Conservation (phyloP, 2,329 filamentous ascomycete genomes). For the Xylaria sp. region DNA sequence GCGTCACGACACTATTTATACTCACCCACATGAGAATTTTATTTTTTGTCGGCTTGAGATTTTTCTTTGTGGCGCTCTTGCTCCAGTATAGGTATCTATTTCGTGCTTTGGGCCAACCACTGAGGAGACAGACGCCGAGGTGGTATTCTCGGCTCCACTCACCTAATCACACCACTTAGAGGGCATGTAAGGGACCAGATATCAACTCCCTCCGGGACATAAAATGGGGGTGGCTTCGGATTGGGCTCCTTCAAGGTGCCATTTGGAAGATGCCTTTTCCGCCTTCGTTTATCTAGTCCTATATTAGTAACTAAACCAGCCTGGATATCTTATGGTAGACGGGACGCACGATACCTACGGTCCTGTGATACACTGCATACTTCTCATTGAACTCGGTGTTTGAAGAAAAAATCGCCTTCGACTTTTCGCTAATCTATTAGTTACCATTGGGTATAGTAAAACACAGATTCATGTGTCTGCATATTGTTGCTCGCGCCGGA, state of each 20-base stretch:
- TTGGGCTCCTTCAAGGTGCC: not conserved
- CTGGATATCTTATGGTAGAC: not conserved
- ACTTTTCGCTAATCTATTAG: no score
- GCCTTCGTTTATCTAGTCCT: not conserved
- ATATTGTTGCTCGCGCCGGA: not conserved
- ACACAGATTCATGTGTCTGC: no score
- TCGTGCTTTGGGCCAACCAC: no score
- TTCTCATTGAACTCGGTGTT: not conserved
- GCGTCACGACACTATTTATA: conserved; percentile 5
- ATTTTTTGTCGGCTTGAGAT: not conserved
- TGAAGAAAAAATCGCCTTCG: no score
- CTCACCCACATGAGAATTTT: not conserved
- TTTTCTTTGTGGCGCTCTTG: not conserved
- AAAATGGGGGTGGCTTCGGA: not conserved
- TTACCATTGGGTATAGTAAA: no score
- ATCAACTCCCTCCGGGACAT: not conserved
- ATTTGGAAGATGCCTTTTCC: not conserved
- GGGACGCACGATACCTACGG: not conserved
- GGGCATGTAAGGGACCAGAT: conserved; percentile 18
- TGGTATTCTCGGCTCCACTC: conserved; percentile 6
- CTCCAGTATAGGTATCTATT: no score
- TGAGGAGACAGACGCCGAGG: conserved; percentile 9
- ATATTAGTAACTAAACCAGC: not conserved
- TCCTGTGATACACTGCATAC: conserved; percentile 7
- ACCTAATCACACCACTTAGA: not conserved